Evolutionary conservation across 2,329 filamentous ascomycete species (phyloP), one percentile per base, ranked within the genome.

Genomic region (Pseudogymnoascus sp.): DNA sequence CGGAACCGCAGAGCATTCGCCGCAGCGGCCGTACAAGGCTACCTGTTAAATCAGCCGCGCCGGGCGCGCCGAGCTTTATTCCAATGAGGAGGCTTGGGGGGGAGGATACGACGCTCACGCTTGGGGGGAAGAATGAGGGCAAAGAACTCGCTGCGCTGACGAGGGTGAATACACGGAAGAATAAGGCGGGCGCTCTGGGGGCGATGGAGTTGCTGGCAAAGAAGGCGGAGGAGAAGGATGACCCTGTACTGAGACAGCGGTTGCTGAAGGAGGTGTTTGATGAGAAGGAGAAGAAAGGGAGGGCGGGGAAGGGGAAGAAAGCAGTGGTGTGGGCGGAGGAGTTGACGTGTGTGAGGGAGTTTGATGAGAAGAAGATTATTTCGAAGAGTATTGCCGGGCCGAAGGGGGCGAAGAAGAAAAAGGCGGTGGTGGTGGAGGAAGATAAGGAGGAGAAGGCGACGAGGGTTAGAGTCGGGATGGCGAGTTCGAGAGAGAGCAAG

Each of bases 141-240:
- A 60, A 60, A 19, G 37, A 33, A n/a, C 67, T 79, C 7, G 77
- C 76, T 0, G 71, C 75, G 1, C 64, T 79, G 43, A 81, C 78
- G 1, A 69, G 75, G 3, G 70, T 74, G 60, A 81, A 81, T 65
- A 81, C 78, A 1, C 72, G 77, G 28, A 78, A 77, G 66, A 81
- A 81, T 65, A 79, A 79, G 70, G 75, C 68, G 3, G 71, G 68
- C 16, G 72, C 78, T 1, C 62, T 77, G 4, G 69, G 67, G 6
- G 75, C 77, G 0, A 65, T 67, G 2, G 50, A 56, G 8, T 7
- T 56, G 50, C 37, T 74, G 3, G 65, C 68, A 0, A 75, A 71
- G 66, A 76, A 77, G 61, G 71, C 72, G 19, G 70, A 75, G 6
- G 75, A 76, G 62, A 75, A 76, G 60, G 72, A 76, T 2, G 75